Evolutionary conservation across 2,329 filamentous ascomycete species (phyloP).

Genomic region (Endoconidiophora laricicola): DNA sequence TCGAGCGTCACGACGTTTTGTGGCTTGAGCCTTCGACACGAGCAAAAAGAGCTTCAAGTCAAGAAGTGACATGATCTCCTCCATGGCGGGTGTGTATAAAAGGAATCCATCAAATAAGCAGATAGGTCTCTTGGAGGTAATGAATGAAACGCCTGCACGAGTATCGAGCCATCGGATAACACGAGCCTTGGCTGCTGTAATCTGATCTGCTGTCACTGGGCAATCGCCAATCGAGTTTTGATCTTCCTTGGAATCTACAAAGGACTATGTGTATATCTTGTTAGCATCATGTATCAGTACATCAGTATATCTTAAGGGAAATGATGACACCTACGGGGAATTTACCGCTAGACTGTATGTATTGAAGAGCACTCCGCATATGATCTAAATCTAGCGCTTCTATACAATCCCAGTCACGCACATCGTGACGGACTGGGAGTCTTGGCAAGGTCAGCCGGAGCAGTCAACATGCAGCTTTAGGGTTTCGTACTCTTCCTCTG

Average conservation of each 20-base stretch:
- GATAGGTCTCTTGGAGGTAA: conserved; percentile 25
- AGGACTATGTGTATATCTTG: conserved; percentile 15
- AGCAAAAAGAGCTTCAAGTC: conserved; percentile 67
- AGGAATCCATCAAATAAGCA: conserved; percentile 82
- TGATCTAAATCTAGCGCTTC: conserved; percentile 56
- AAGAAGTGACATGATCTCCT: conserved; percentile 41
- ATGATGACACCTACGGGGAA: conserved; percentile 37
- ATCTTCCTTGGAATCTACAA: conserved; percentile 32
- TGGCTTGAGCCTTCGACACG: conserved; percentile 47
- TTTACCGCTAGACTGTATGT: conserved; percentile 53
- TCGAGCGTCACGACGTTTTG: conserved; percentile 47
- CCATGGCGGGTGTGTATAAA: conserved; percentile 47
- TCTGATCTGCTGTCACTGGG: conserved; percentile 32
- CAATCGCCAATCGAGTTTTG: conserved; percentile 41
- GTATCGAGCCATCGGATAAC: conserved; percentile 31
- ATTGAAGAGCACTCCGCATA: conserved; percentile 48
- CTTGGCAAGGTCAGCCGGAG: neutral
- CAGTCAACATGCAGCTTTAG: neutral
- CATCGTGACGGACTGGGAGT: conserved; percentile 24
- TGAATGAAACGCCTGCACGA: conserved; percentile 26
- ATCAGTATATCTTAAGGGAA: neutral
- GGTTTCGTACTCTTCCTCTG: conserved; percentile 48
- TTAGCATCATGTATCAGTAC: neutral
- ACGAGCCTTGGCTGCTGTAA: conserved; percentile 29
- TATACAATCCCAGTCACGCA: conserved; percentile 86